Evolutionary conservation across 2,329 filamentous ascomycete species (phyloP).

Genomic region (Neofusicoccum parvum): DNA sequence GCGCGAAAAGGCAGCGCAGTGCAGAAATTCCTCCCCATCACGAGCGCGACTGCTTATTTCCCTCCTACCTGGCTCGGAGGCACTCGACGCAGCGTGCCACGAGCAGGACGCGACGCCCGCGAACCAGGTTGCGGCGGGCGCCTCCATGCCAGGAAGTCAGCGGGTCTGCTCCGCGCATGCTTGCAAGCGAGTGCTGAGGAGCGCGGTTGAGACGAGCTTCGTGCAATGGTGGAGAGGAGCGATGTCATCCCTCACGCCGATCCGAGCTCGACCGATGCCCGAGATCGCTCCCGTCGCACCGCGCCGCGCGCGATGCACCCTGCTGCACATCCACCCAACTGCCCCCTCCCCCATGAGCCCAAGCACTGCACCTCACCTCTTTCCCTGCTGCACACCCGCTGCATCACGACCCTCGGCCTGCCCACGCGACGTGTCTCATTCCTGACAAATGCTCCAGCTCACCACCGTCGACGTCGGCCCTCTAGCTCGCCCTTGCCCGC

Average conservation of each 20-base stretch:
- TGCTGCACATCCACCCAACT: conserved; percentile 13
- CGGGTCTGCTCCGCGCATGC: no score
- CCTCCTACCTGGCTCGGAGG: neutral
- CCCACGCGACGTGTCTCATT: conserved; percentile 16
- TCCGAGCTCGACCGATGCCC: conserved; percentile 3
- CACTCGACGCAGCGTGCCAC: neutral
- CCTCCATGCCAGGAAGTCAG: neutral
- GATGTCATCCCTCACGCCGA: conserved; percentile 13
- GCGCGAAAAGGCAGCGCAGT: neutral
- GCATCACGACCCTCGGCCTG: neutral
- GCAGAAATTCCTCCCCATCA: neutral
- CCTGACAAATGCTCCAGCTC: conserved; percentile 8
- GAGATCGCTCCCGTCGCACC: conserved; percentile 16
- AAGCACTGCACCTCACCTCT: neutral
- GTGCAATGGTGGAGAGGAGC: neutral
- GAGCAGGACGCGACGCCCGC: neutral
- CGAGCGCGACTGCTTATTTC: neutral
- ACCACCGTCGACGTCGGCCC: neutral
- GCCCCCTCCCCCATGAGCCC: neutral
- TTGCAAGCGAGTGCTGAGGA: neutral
- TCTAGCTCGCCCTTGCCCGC: neutral
- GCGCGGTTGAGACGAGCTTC: neutral
- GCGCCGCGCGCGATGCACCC: neutral
- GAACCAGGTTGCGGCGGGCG: neutral
- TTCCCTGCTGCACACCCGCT: neutral